These are phyloP conservation scores for Blastobotrys illinoisensis DNA, from an alignment of 1,139 yeast genomes.

Conservation along the genomic window DNA sequence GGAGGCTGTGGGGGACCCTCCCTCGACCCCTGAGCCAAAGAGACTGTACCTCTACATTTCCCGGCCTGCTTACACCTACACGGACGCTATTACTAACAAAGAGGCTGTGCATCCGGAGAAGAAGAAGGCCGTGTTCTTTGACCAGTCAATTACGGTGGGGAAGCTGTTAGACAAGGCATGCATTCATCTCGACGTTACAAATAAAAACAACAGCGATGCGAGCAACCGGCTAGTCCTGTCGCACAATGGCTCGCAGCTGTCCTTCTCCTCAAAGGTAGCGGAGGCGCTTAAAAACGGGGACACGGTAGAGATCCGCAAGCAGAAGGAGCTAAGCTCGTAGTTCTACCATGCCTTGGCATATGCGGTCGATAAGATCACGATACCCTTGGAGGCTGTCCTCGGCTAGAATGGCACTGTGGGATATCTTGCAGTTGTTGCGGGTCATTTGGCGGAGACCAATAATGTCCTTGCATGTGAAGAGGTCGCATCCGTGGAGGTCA, in stretches of 20 bases:
- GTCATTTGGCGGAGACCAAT: conserved; percentile 9
- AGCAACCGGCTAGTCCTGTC: conserved; percentile 28
- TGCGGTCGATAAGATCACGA: conserved; percentile 15
- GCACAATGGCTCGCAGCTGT: conserved; percentile 11
- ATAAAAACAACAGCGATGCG: conserved; percentile 49
- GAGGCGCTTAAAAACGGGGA: conserved; percentile 18
- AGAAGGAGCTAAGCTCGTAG: conserved; percentile 1
- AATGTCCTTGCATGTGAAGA: conserved; percentile 18
- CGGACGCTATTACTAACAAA: conserved; percentile 37
- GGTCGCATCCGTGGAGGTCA: conserved; percentile 18
- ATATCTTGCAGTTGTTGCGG: conserved; percentile 13
- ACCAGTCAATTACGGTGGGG: conserved; percentile 70
- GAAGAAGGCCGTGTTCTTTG: conserved; percentile 45
- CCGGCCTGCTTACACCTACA: conserved; percentile 31
- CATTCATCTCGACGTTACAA: conserved; percentile 46
- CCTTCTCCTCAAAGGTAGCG: conserved; percentile 15
- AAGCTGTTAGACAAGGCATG: conserved; percentile 68
- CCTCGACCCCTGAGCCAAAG: conserved; percentile 47
- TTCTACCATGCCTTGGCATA: background rate
- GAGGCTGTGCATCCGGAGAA: conserved; percentile 28
- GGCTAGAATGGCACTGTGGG: conserved; percentile 20
- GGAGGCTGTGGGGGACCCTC: conserved; percentile 61
- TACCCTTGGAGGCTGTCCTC: conserved; percentile 20
- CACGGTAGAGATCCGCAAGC: conserved; percentile 4
- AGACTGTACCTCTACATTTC: conserved; percentile 58